A percentile compares a stretch with the other conserved stretches of the same genome.
These are phyloP conservation scores for Aspergillus unguis DNA, from an alignment of 2,329 filamentous ascomycete genomes.

Conservation along the genomic window DNA sequence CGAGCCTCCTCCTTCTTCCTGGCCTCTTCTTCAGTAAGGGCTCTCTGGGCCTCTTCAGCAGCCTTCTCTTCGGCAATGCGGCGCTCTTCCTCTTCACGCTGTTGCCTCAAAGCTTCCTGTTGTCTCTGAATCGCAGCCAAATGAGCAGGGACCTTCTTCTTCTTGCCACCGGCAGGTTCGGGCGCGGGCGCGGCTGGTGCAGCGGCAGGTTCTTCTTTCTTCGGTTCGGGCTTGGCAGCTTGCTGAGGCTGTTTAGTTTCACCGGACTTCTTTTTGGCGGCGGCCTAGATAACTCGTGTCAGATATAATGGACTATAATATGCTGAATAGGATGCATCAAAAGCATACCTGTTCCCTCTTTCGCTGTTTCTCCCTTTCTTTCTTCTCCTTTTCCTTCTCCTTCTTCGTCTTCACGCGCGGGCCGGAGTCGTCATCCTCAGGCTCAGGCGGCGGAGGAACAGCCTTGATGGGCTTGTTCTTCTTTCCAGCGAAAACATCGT, in stretches of 20 bases:
- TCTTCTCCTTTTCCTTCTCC: constrained; percentile 97
- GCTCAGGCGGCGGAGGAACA: constrained; percentile 44
- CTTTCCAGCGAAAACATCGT: constrained; percentile 80
- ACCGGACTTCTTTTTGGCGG: constrained; percentile 75
- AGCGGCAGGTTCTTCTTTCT: constrained; percentile 50
- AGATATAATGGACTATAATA: constrained; percentile 3
- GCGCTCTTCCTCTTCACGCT: constrained; percentile 47
- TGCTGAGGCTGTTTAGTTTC: constrained; percentile 33
- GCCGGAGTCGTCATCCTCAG: constrained; percentile 50
- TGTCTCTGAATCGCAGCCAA: constrained; percentile 51
- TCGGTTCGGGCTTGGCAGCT: constrained; percentile 32
- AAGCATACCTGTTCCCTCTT: constrained; percentile 88
- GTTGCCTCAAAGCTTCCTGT: constrained; percentile 44
- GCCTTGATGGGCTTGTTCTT: constrained; percentile 47
- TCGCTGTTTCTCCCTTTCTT: constrained; percentile 95
- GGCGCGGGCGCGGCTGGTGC: neutral
- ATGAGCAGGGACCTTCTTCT: constrained; percentile 75
- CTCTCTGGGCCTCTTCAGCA: constrained; percentile 37
- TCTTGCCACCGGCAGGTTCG: constrained; percentile 61
- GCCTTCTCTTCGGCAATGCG: constrained; percentile 40
- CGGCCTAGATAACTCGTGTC: constrained; percentile 53
- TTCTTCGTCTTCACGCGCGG: constrained; percentile 88
- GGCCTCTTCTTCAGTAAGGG: constrained; percentile 45
- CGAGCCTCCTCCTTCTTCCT: constrained; percentile 46
- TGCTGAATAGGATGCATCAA: neutral